Conservation (phyloP, 169 alveolate species). For the Cryptosporidium felis region DNA sequence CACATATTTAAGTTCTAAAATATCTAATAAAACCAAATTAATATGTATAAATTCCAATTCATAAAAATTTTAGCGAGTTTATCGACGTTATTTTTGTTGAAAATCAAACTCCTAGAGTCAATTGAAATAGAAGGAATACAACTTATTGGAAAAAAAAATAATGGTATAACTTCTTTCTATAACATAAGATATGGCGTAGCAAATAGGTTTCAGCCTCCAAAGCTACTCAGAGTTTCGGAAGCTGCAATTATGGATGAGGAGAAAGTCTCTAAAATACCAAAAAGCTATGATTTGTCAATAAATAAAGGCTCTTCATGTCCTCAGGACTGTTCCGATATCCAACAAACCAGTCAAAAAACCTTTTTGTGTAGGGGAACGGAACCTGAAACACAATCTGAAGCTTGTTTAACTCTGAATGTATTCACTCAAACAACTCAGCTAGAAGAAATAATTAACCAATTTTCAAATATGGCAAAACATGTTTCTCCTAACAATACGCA, state of each 20-base stretch:
- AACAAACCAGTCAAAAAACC: conserved; percentile 47
- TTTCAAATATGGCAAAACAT: conserved; percentile 31
- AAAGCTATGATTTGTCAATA: conserved; percentile 35
- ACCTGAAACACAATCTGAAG: conserved; percentile 57
- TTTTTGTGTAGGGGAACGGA: conserved; percentile 66
- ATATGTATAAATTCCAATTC: not conserved
- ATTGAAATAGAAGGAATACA: conserved; percentile 66
- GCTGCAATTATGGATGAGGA: conserved; percentile 62
- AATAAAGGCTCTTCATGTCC: conserved; percentile 68
- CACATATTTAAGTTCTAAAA: not conserved
- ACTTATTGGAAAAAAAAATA: conserved; percentile 10
- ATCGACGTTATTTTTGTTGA: conserved; percentile 13
- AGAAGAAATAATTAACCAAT: conserved; percentile 40
- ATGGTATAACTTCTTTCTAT: conserved; percentile 46
- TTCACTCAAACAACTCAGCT: conserved; percentile 17
- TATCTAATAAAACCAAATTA: not conserved
- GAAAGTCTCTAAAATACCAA: conserved; percentile 19
- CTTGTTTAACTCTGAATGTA: conserved; percentile 54
- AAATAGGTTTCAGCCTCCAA: conserved; percentile 61
- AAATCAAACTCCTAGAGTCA: conserved; percentile 24
- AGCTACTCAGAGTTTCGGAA: conserved; percentile 30
- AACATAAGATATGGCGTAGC: conserved; percentile 59
- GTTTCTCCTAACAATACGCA: conserved; percentile 33
- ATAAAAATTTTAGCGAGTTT: conserved; percentile 16
- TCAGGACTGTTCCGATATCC: conserved; percentile 54